Evolutionary conservation across 2,329 filamentous ascomycete species (phyloP), one percentile per base, ranked within the genome.

Genomic region (Xylaria sp.): DNA sequence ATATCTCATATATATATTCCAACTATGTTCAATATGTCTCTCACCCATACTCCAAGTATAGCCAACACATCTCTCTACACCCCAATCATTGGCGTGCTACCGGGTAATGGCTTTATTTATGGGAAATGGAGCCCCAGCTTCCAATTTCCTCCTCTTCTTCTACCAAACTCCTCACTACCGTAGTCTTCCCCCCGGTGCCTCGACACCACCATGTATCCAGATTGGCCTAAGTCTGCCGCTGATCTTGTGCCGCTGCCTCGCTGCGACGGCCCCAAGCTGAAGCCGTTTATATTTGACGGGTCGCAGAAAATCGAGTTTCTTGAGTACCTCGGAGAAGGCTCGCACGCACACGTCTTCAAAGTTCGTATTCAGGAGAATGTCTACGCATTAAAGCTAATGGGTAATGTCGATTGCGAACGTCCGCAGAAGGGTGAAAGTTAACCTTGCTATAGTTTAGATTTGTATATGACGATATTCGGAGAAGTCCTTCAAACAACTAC

Each of bases 221-320:
- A 34, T 37, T 34, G 42, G 42, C 58, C 59, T 9, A 22, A 48
- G 26, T 61, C 59, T 20, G 45, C 16, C 22, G 47, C 53, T 8
- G 63, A 65, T 39, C 38, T 62, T 42, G 57, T 59, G 37, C 61
- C 63, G 6, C 55, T 65, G 29, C 63, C 60, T 9, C 40, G 19
- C 2, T 64, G 57, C 50, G 42, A 56, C 42, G 62, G 65, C 4
- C 62, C 63, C 9, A 65, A 64, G 44, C 54, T 65, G 26, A 52
- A 57, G 52, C 52, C 62, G 4, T 66, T 67, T 46, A 41, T 52
- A 43, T 63, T 64, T 47, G 50, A 61, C 4, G 59, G 65, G 7
- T 49, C 57, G 20, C 62, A 65, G 44, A 55, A 56, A 39, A 65
- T 68, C 8, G 55, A 65, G 17, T 60, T 53, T 46, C 44, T 56